Evolutionary conservation across 495 filamentous ascomycete species (phyloP).

Genomic region (Aspergillus indologenus): DNA sequence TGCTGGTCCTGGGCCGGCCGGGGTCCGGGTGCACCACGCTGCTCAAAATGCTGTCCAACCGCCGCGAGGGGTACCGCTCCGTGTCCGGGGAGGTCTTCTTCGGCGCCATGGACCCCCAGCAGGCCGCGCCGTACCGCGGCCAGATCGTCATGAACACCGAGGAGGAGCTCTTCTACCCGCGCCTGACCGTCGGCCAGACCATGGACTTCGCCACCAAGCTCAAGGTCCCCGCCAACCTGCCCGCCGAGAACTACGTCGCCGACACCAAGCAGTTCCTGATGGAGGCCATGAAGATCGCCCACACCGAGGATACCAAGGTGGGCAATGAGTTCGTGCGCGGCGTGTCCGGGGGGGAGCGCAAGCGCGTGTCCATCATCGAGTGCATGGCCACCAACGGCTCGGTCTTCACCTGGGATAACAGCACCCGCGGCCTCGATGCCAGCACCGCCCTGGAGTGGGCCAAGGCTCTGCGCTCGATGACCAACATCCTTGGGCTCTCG

Average conservation of each 20-base stretch:
- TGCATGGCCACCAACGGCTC: slow-evolving; percentile 58
- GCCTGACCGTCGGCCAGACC: slow-evolving; percentile 61
- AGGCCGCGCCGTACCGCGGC: slow-evolving; percentile 55
- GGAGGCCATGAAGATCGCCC: slow-evolving; percentile 69
- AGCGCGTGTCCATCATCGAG: slow-evolving; percentile 67
- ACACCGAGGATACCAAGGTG: slow-evolving; percentile 77
- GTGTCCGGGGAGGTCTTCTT: slow-evolving; percentile 56
- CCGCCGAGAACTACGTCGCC: slow-evolving; percentile 43
- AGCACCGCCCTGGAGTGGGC: slow-evolving; percentile 55
- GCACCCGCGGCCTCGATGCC: slow-evolving; percentile 58
- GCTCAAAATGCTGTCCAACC: slow-evolving; percentile 59
- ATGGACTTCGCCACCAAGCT: slow-evolving; percentile 58
- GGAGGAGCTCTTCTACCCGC: slow-evolving; percentile 63
- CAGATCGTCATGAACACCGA: slow-evolving; percentile 63
- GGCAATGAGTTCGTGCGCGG: slow-evolving; percentile 76
- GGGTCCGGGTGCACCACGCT: slow-evolving; percentile 34
- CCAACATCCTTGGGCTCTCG: slow-evolving; percentile 41
- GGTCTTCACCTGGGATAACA: slow-evolving; percentile 62
- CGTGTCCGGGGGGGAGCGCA: slow-evolving; percentile 81
- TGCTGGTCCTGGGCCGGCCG: slow-evolving; percentile 33
- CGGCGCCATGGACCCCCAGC: slow-evolving; percentile 51
- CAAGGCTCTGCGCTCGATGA: slow-evolving; percentile 45
- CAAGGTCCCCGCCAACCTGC: slow-evolving; percentile 36
- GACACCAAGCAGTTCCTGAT: slow-evolving; percentile 65
- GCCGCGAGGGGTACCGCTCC: slow-evolving; percentile 52